These are phyloP conservation scores for Huntiella abstrusa DNA, from an alignment of 2,329 filamentous ascomycete genomes.

Conservation along the genomic window DNA sequence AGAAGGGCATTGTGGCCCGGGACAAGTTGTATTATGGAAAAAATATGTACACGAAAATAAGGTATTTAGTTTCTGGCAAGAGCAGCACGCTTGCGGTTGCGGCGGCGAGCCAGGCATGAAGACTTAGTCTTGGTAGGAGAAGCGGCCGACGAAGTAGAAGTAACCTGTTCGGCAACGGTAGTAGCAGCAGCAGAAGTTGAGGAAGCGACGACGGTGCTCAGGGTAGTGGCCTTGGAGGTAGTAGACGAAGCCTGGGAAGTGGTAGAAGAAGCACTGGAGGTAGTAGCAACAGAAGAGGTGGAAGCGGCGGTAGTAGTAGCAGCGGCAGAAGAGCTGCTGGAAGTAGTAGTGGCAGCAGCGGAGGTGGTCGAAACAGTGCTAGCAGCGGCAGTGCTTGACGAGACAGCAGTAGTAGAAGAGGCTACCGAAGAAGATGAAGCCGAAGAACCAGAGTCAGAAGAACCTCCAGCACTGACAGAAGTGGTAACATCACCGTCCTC, in stretches of 20 bases:
- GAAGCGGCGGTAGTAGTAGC: background rate
- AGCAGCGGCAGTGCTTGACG: background rate
- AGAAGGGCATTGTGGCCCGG: no score
- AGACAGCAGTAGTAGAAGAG: background rate
- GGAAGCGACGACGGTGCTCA: conserved; percentile 3
- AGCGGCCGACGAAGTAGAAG: background rate
- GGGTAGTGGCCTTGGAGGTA: conserved; percentile 1
- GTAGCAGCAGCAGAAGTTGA: background rate
- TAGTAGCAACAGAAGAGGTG: background rate
- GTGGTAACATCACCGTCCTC: conserved; percentile 27
- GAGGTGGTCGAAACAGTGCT: background rate
- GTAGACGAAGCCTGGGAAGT: background rate
- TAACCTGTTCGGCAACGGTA: background rate
- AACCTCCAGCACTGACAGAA: conserved; percentile 11
- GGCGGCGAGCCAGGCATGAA: conserved; percentile 5
- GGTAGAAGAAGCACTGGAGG: background rate
- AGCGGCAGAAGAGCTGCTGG: background rate
- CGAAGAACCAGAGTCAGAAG: background rate
- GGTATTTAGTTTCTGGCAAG: no score
- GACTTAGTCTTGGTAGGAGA: conserved; percentile 1
- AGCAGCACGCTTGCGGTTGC: conserved; percentile 5
- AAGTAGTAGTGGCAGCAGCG: background rate
- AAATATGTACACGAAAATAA: no score
- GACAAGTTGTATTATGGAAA: no score
- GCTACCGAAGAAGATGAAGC: background rate